Conservation (phyloP, 2,329 filamentous ascomycete species). For the Fusarium temperatum region DNA sequence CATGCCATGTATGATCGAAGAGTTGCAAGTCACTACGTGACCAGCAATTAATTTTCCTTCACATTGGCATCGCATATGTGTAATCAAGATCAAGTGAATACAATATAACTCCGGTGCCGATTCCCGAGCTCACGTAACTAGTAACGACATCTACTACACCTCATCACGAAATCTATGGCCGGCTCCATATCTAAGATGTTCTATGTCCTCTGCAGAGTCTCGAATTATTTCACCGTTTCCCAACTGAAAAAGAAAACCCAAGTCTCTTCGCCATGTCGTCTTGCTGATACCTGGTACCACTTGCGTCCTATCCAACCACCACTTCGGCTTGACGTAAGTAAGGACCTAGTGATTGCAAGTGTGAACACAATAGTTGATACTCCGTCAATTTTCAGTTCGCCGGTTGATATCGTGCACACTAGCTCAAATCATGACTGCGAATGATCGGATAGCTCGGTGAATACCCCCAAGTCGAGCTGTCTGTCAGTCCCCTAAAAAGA, state of each 20-base stretch:
- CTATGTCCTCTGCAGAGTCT: too few relatives aligned
- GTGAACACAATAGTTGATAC: neutral
- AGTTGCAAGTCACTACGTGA: neutral
- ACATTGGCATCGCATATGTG: neutral
- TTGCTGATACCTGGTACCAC: neutral
- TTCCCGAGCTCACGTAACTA: too few relatives aligned
- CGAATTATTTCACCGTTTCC: neutral
- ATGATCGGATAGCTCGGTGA: neutral
- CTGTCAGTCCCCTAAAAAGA: neutral
- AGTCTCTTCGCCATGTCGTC: neutral
- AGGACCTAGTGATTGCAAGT: neutral
- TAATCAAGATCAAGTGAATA: neutral
- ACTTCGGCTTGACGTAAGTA: neutral
- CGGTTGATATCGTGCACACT: neutral
- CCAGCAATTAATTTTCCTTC: neutral
- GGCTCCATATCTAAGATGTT: fast-evolving
- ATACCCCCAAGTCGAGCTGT: neutral
- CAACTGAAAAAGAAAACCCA: neutral
- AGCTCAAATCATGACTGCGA: too few relatives aligned
- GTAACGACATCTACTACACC: neutral
- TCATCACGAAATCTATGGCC: too few relatives aligned
- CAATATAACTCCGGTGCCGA: neutral
- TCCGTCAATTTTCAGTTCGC: fast-evolving
- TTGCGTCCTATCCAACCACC: too few relatives aligned
- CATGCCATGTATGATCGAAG: neutral